Percentiles rank a stretch among this genome's conserved stretches.
Conservation (phyloP, 371 early-diverging fungal genomes). For the Fennellomyces sp. region DNA sequence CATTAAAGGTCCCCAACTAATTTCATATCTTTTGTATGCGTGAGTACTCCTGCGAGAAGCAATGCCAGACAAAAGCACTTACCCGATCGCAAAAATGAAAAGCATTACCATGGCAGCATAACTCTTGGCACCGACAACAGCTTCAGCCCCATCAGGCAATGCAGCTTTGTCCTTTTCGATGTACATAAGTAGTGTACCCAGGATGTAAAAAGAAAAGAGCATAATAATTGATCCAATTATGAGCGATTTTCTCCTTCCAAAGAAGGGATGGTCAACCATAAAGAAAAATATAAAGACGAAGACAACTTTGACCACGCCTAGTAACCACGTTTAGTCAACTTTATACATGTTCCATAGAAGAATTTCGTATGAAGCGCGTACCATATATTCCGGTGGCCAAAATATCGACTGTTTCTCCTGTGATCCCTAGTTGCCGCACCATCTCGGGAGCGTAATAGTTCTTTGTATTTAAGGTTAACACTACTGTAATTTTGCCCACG, state of each 20-base stretch:
- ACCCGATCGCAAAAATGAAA: constrained; percentile 50
- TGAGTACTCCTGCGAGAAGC: neutral
- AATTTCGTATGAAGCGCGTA: too few species aligned
- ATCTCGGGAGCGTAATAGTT: constrained; percentile 65
- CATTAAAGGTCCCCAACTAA: constrained; percentile 63
- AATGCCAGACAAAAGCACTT: neutral
- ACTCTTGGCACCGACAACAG: constrained; percentile 33
- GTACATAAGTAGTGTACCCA: constrained; percentile 40
- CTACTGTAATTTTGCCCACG: neutral
- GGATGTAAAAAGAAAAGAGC: constrained; percentile 35
- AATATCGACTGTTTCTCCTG: constrained; percentile 35
- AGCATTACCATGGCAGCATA: constrained; percentile 45
- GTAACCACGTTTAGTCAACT: too few species aligned
- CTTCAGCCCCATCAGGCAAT: constrained; percentile 8
- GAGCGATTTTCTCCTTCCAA: constrained; percentile 44
- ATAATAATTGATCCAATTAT: constrained; percentile 45
- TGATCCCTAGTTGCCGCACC: constrained; percentile 48
- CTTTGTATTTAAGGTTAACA: constrained; percentile 16
- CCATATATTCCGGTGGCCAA: constrained; percentile 57
- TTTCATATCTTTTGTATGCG: constrained; percentile 40
- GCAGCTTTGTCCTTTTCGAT: constrained; percentile 24
- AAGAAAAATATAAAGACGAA: constrained; percentile 49
- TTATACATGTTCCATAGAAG: too few species aligned
- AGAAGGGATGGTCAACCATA: constrained; percentile 35
- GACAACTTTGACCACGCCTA: constrained; percentile 41